Conservation (phyloP, 495 filamentous ascomycete genomes). For the Penicillium herquei region DNA sequence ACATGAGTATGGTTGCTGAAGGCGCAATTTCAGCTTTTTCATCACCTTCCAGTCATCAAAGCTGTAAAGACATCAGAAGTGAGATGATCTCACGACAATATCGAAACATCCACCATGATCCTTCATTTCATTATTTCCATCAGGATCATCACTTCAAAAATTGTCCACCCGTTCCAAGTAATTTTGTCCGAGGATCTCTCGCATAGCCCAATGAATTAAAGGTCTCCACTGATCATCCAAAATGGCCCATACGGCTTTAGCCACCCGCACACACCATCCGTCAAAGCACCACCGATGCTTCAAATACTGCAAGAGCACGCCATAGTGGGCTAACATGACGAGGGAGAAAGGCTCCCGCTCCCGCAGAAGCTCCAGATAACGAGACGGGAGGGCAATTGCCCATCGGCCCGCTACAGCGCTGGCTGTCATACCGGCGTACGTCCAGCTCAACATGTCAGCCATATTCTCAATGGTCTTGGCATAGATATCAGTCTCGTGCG, state of each 20-base stretch:
- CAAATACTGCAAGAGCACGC: conserved; percentile 40
- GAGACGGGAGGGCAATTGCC: conserved; percentile 48
- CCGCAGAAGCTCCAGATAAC: conserved; percentile 51
- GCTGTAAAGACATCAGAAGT: no score
- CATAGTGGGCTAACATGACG: conserved; percentile 49
- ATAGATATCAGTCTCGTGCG: conserved; percentile 38
- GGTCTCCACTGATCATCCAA: conserved; percentile 40
- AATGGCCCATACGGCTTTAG: conserved; percentile 37
- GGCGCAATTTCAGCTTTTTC: no score
- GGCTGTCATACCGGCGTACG: conserved; percentile 26
- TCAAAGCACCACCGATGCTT: conserved; percentile 47
- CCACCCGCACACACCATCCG: conserved; percentile 41
- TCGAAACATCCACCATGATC: no score
- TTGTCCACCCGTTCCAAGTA: conserved; percentile 17
- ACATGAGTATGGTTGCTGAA: no score
- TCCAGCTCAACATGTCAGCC: conserved; percentile 28
- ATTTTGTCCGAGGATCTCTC: conserved; percentile 30
- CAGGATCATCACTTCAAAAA: neutral
- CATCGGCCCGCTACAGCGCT: conserved; percentile 34
- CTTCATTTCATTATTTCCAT: no score
- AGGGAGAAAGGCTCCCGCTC: conserved; percentile 54
- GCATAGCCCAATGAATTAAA: conserved; percentile 35
- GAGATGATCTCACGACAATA: no score
- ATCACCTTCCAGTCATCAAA: no score
- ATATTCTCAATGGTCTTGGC: conserved; percentile 32